phyloP scores from a whole-genome alignment of 2,329 filamentous ascomycete species.

The Paecilomyces variotii region DNA sequence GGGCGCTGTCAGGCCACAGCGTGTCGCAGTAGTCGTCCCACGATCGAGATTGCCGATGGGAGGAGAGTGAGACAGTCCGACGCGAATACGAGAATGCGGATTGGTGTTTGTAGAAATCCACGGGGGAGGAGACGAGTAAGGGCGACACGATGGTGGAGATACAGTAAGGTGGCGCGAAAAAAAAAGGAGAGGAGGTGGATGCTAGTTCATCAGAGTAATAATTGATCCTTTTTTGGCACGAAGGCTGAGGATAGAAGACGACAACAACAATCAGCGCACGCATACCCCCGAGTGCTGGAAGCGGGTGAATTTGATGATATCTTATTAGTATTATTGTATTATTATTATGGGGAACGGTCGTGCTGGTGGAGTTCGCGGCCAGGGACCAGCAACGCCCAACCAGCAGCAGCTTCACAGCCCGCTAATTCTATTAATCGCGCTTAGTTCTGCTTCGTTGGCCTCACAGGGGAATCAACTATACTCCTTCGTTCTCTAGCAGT shows the following conservation, averaged over 20 bases:
- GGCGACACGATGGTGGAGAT: background rate
- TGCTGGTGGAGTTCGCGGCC: background rate
- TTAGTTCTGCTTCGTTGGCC: background rate
- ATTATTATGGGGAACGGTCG: background rate
- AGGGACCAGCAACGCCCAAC: background rate
- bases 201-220: background rate
- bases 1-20: background rate
- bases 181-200: background rate
- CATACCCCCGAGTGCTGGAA: background rate
- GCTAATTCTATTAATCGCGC: too few species aligned
- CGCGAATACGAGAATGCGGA: background rate
- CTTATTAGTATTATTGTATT: too few species aligned
- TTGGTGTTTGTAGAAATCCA: background rate
- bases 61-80: background rate
- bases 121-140: background rate
- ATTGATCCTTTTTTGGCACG: background rate
- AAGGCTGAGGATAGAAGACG: background rate
- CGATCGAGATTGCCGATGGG: background rate
- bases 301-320: background rate
- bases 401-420: background rate
- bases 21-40: background rate
- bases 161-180: background rate
- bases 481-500: background rate
- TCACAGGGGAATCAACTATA: background rate
- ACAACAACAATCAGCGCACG: too few species aligned